Percentiles rank a stretch among this genome's conserved stretches.
These are phyloP conservation scores for Pneumocystis canis DNA, from an alignment of 1,139 yeast genomes.

Conservation along the genomic window DNA sequence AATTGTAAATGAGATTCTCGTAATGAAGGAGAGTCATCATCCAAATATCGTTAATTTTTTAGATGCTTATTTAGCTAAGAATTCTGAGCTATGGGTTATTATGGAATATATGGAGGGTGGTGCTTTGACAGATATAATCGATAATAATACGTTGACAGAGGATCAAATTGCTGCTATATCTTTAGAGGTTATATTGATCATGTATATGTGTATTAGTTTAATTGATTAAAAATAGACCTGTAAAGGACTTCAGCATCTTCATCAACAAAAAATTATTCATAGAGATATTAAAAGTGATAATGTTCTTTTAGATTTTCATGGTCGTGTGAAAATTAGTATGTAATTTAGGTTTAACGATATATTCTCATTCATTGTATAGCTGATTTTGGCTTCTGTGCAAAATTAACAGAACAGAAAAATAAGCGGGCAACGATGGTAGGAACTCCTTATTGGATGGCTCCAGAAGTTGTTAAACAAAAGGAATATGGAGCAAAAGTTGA, in stretches of 20 bases:
- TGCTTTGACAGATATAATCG: conserved; percentile 78
- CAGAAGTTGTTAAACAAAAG: conserved; percentile 92
- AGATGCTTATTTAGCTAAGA: conserved; percentile 54
- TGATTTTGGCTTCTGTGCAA: conserved; percentile 96
- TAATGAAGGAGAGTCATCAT: conserved; percentile 84
- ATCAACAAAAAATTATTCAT: conserved; percentile 81
- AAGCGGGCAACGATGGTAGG: conserved; percentile 98
- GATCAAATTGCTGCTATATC: conserved; percentile 87
- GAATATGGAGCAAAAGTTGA: conserved; percentile 95
- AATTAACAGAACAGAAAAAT: conserved; percentile 77
- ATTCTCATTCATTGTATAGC: conserved; percentile 23
- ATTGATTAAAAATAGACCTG: conserved; percentile 36
- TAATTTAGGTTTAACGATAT: background rate
- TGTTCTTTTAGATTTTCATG: conserved; percentile 69
- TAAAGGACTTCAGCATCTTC: conserved; percentile 81
- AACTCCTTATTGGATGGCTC: conserved; percentile 99
- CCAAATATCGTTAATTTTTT: conserved; percentile 84
- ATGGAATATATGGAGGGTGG: conserved; percentile 96
- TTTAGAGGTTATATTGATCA: conserved; percentile 34
- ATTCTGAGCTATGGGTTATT: conserved; percentile 69
- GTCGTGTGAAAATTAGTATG: conserved; percentile 66
- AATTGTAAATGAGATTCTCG: conserved; percentile 82
- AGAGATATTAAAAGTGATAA: conserved; percentile 93
- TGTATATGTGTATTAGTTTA: background rate
- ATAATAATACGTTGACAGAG: conserved; percentile 62